Evolutionary conservation across 2,329 filamentous ascomycete species (phyloP).

Genomic region (Emmonsia crescens): DNA sequence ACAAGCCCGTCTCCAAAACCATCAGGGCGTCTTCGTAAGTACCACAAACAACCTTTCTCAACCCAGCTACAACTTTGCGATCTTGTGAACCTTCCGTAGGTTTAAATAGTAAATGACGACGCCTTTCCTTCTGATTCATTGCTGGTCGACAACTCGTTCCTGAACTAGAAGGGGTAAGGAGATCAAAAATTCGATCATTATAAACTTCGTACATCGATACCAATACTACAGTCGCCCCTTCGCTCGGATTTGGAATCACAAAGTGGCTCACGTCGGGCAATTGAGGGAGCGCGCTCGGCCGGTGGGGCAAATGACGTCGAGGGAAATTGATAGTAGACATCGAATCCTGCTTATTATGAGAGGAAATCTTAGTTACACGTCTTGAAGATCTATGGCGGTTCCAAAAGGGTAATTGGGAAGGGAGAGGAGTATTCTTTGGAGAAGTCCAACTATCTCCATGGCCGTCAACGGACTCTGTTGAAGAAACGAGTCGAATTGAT

Average conservation of each 20-base stretch:
- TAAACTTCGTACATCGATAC: constrained; percentile 99
- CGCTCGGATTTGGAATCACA: constrained; percentile 53
- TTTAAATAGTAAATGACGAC: constrained; percentile 85
- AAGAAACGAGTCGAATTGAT: constrained; percentile 8
- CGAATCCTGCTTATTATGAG: constrained; percentile 42
- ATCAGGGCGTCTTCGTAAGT: constrained; percentile 74
- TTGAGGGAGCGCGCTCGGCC: constrained; percentile 61
- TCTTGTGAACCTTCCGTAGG: constrained; percentile 78
- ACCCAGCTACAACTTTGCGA: constrained; percentile 84
- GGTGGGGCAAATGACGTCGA: constrained; percentile 52
- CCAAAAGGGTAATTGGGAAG: constrained; percentile 19
- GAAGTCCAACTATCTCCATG: constrained; percentile 1
- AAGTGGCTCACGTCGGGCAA: constrained; percentile 64
- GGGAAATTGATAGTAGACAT: constrained; percentile 45
- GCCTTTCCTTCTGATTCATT: constrained; percentile 49
- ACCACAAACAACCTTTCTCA: constrained; percentile 81
- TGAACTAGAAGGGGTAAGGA: constrained; percentile 49
- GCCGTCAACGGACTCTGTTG: not conserved
- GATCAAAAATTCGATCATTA: constrained; percentile 94
- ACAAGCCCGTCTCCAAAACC: constrained; percentile 79
- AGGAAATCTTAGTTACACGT: constrained; percentile 29
- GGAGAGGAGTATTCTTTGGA: constrained; percentile 4
- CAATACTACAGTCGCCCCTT: constrained; percentile 73
- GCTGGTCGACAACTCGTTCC: constrained; percentile 32
- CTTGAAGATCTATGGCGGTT: constrained; percentile 17